Evolutionary conservation across 352 stramenopile genomes (phyloP).

Genomic region (Phytophthora pinifolia): DNA sequence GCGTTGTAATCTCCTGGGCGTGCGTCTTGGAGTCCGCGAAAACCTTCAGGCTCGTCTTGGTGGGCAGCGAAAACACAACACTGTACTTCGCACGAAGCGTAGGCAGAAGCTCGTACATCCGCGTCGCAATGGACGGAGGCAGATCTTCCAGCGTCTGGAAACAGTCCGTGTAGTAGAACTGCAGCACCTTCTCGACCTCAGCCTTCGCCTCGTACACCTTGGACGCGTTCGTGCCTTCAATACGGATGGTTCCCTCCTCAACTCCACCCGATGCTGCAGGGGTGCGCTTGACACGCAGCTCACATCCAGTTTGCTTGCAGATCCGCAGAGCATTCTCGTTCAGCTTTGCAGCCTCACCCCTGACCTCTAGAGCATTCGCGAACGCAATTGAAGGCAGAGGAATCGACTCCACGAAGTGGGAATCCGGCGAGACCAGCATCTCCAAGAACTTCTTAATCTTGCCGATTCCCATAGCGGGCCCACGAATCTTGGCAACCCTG

Average conservation of each 20-base stretch:
- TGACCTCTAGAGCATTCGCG: slow-evolving; percentile 52
- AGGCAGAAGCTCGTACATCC: slow-evolving; percentile 65
- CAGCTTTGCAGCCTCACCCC: slow-evolving; percentile 37
- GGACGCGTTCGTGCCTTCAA: slow-evolving; percentile 59
- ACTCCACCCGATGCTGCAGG: slow-evolving; percentile 15
- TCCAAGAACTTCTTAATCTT: slow-evolving; percentile 75
- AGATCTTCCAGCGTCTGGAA: slow-evolving; percentile 54
- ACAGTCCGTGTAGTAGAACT: slow-evolving; percentile 76
- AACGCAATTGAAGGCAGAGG: slow-evolving; percentile 50
- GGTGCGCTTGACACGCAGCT: slow-evolving; percentile 61
- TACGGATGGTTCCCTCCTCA: slow-evolving; percentile 51
- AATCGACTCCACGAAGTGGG: slow-evolving; percentile 68
- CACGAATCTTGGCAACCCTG: slow-evolving; percentile 68
- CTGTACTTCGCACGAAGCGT: slow-evolving; percentile 52
- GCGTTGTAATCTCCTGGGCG: slow-evolving; percentile 41
- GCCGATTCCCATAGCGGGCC: slow-evolving; percentile 61
- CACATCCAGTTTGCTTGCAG: slow-evolving; percentile 73
- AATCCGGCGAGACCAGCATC: slow-evolving; percentile 63
- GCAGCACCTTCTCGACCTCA: slow-evolving; percentile 69
- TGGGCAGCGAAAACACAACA: slow-evolving; percentile 62
- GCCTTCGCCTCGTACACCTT: slow-evolving; percentile 78
- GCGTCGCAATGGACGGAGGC: slow-evolving; percentile 45
- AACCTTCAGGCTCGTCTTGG: slow-evolving; percentile 57
- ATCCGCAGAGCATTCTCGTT: slow-evolving; percentile 81
- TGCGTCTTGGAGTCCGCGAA: slow-evolving; percentile 67